Evolutionary conservation across 2,329 filamentous ascomycete genomes (phyloP).

Genomic region (Fusarium burgessii): DNA sequence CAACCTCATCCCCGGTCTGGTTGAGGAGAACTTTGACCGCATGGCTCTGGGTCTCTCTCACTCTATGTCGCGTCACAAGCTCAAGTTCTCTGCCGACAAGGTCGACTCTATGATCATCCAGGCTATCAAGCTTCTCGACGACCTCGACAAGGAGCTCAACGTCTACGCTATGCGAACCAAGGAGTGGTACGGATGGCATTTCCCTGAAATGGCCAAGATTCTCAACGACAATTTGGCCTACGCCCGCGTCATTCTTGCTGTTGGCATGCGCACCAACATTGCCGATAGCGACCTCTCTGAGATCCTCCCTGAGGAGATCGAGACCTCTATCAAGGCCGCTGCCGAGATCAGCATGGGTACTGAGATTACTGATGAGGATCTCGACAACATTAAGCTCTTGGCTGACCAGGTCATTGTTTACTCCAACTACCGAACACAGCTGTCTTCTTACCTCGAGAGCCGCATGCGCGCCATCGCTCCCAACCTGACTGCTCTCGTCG

Average conservation of each 20-base stretch:
- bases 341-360: slow-evolving; percentile 99
- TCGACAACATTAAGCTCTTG: slow-evolving; percentile 90
- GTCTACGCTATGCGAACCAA: slow-evolving; percentile 99
- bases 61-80: slow-evolving; percentile 95
- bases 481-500: slow-evolving; percentile 92
- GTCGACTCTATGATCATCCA: slow-evolving; percentile 99
- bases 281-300: slow-evolving; percentile 83
- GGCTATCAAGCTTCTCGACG: slow-evolving; percentile 92
- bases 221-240: slow-evolving; percentile 98
- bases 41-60: slow-evolving; percentile 98
- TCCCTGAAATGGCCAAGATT: slow-evolving; percentile 97
- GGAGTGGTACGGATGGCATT: slow-evolving; percentile 99
- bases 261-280: slow-evolving; percentile 89
- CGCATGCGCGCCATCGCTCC: slow-evolving; percentile 98
- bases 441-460: slow-evolving; percentile 88
- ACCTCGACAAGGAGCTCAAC: slow-evolving; percentile 98
- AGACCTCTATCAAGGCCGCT: slow-evolving; percentile 89
- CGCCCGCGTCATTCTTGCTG: slow-evolving; percentile 85
- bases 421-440: slow-evolving; percentile 88
- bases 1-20: slow-evolving; percentile 89
- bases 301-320: slow-evolving; percentile 95
- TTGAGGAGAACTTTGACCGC: slow-evolving; percentile 86
- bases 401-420: slow-evolving; percentile 94
- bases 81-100: slow-evolving; percentile 99
- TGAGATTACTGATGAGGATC: slow-evolving; percentile 91